Evolutionary conservation across 306 rosid species (phyloP).

Genomic region (Phaseolus lunatus): DNA sequence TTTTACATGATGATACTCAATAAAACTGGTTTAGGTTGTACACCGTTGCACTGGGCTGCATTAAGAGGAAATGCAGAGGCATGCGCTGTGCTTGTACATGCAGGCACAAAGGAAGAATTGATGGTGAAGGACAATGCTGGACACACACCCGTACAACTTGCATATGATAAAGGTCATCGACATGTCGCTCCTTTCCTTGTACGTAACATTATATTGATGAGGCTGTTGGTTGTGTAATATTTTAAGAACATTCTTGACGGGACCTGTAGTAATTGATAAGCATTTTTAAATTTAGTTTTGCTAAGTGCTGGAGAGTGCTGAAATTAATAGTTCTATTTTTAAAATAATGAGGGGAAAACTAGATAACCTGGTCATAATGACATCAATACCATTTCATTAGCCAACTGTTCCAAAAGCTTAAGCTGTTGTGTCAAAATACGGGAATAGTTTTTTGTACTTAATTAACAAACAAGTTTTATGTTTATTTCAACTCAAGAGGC

Average conservation of each 20-base stretch:
- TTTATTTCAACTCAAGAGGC: slow-evolving; percentile 6
- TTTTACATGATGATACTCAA: slow-evolving; percentile 33
- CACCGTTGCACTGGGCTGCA: slow-evolving; percentile 99
- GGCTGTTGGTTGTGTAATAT: slow-evolving; percentile 42
- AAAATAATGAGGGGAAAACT: neutral
- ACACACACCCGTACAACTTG: slow-evolving; percentile 86
- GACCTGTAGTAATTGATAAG: slow-evolving; percentile 38
- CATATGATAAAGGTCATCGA: slow-evolving; percentile 94
- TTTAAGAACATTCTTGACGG: slow-evolving; percentile 22
- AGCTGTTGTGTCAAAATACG: neutral
- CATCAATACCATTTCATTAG: slow-evolving; percentile 13
- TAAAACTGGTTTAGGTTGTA: slow-evolving; percentile 70
- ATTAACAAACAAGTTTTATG: neutral
- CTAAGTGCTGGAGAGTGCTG: slow-evolving; percentile 24
- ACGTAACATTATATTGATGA: slow-evolving; percentile 63
- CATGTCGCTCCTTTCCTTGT: slow-evolving; percentile 91
- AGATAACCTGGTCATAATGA: neutral
- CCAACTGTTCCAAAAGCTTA: neutral
- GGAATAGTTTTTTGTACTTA: neutral
- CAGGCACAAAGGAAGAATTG: slow-evolving; percentile 86
- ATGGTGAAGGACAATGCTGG: slow-evolving; percentile 84
- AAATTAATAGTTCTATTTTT: slow-evolving; percentile 13
- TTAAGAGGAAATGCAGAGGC: slow-evolving; percentile 76
- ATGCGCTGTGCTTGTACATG: slow-evolving; percentile 90
- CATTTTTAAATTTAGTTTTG: slow-evolving; percentile 39